These are phyloP conservation scores for Plasmodium malariae DNA, from an alignment of 169 alveolate genomes.

Conservation along the genomic window DNA sequence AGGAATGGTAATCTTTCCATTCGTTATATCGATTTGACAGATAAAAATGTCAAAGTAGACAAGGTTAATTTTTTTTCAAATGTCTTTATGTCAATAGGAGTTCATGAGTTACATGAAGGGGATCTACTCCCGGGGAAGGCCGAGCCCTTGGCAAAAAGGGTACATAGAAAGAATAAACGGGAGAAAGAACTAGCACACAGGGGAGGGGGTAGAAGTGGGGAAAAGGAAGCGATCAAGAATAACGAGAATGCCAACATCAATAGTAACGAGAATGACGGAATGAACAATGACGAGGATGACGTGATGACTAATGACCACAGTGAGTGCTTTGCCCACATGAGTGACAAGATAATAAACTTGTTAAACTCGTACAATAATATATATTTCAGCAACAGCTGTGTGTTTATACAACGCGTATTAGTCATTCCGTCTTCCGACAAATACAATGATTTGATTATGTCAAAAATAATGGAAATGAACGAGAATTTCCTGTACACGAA, in stretches of 20 bases:
- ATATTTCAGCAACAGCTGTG: conserved; percentile 56
- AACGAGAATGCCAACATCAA: too few species aligned
- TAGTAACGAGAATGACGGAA: not conserved
- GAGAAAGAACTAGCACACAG: not conserved
- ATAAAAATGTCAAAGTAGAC: conserved; percentile 14
- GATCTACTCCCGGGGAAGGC: not conserved
- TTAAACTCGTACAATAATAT: conserved; percentile 30
- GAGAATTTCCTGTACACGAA: conserved; percentile 38
- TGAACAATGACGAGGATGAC: not conserved
- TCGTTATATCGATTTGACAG: conserved; percentile 19
- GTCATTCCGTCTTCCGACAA: conserved; percentile 45
- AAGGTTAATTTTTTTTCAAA: conserved; percentile 53
- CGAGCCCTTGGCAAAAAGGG: not conserved
- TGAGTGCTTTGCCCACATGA: too few species aligned
- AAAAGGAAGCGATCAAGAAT: not conserved
- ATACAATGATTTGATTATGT: conserved; percentile 60
- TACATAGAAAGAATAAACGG: not conserved
- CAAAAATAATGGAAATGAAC: conserved; percentile 47
- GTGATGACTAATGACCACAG: not conserved
- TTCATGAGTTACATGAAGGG: conserved; percentile 45
- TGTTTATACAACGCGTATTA: conserved; percentile 70
- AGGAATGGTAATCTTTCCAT: conserved; percentile 73
- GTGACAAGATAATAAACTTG: conserved; percentile 14
- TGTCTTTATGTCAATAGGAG: conserved; percentile 73
- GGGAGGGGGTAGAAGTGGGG: not conserved